phyloP scores from a whole-genome alignment of 202 grass and related monocot genomes.

The Setaria italica region DNA sequence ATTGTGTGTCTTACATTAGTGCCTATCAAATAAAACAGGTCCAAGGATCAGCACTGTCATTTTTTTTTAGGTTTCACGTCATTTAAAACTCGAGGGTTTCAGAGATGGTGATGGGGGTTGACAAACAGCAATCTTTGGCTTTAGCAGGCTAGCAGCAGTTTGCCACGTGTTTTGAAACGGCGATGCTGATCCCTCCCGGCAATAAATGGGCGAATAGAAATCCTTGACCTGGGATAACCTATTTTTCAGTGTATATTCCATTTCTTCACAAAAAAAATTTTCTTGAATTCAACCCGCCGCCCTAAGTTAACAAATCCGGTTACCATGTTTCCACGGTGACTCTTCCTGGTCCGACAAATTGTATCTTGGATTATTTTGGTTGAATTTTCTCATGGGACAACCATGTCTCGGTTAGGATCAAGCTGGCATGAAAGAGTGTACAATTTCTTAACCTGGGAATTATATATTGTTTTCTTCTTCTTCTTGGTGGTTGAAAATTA shows the following conservation, averaged over 20 bases:
- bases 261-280: too few relatives aligned
- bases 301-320: neutral
- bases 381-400: neutral
- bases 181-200: neutral
- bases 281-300: neutral
- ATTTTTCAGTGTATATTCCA: neutral
- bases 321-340: neutral
- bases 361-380: neutral
- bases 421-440: neutral
- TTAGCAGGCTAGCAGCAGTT: neutral
- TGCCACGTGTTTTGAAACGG: neutral
- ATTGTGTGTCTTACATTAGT: too few relatives aligned
- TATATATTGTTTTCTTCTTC: neutral
- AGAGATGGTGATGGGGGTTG: slow-evolving; percentile 7
- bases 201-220: neutral
- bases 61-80: neutral
- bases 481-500: neutral
- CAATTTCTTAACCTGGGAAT: neutral
- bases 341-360: neutral
- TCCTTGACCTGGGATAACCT: neutral
- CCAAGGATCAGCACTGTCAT: neutral
- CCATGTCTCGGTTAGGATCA: neutral
- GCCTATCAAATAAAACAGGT: neutral
- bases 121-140: neutral
- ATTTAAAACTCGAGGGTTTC: neutral